A percentile compares a stretch with the other conserved stretches of the same genome.
Conservation (phyloP, 805 yeast species). For the Candida ulmi region DNA sequence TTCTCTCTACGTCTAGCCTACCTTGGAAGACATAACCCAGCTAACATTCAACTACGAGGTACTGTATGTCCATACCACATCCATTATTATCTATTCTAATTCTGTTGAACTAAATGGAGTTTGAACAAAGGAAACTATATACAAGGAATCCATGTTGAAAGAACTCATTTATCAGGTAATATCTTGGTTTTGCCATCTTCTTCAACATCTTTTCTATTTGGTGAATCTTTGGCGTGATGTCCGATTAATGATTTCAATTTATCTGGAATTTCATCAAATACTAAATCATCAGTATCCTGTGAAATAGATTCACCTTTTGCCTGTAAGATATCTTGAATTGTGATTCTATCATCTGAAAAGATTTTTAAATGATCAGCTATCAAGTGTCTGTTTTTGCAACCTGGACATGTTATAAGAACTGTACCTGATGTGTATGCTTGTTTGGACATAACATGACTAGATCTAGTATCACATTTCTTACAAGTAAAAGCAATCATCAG, state of each 20-base stretch:
- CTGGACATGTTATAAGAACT: slow-evolving; percentile 86
- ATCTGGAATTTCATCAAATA: slow-evolving; percentile 63
- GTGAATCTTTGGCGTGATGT: slow-evolving; percentile 65
- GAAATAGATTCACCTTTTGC: slow-evolving; percentile 74
- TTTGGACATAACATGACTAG: slow-evolving; percentile 86
- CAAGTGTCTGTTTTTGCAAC: slow-evolving; percentile 80
- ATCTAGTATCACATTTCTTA: slow-evolving; percentile 76
- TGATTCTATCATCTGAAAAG: slow-evolving; percentile 71
- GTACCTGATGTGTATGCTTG: slow-evolving; percentile 88
- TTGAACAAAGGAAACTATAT: not conserved
- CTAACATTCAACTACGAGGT: too few species aligned
- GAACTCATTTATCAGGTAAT: not conserved
- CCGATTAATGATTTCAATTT: slow-evolving; percentile 46
- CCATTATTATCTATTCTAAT: too few species aligned
- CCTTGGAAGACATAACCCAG: too few species aligned
- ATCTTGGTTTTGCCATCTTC: not conserved
- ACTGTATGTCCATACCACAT: too few species aligned
- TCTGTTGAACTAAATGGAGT: too few species aligned
- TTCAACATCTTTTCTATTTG: slow-evolving; percentile 28
- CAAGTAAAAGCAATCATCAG: slow-evolving; percentile 90
- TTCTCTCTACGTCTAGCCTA: too few species aligned
- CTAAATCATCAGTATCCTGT: slow-evolving; percentile 59
- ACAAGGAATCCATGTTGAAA: not conserved
- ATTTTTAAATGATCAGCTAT: slow-evolving; percentile 86
- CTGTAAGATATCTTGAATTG: slow-evolving; percentile 71